Evolutionary conservation across 2,329 filamentous ascomycete genomes (phyloP), one percentile per base, ranked within the genome.

Genomic region (Fusarium nelsonii): DNA sequence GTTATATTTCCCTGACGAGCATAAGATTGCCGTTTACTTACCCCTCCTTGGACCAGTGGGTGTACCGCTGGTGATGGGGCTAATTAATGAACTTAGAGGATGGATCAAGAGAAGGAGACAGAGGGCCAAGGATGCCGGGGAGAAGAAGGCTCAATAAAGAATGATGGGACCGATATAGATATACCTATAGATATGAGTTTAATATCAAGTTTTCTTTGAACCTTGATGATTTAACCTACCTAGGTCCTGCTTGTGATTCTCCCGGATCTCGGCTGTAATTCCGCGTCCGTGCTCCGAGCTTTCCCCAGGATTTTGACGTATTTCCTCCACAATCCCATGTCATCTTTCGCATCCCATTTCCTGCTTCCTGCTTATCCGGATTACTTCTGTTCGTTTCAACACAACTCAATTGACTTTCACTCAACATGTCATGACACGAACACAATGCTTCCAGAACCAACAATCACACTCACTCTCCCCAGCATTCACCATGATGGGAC

Each of bases 1-100:
- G 81, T 90, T 98, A 3, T 99, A 98, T 79, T 99, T 99, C 79
- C 96, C 96, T 0, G 96, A 99, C 76, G 96, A 99, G 81, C 96
- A 99, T 79, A 99, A 98, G 80, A 88, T 99, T 26, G 96, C 96
- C 1, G 96, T 99, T 1, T 99, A 99, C 78, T 81, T 99, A 73
- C 96, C 96, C 2, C 82, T 99, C 12, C 81, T 99, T 40, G 96
- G 96, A 1, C 96, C 96, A 0, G 90, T 98, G 40, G 94, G 92
- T 6, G 95, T 98, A 14, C 96, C 96, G 37, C 81, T 99, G 50
- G 78, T 97, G 8, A 92, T 97, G 87, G 91, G 92, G 6, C 82
- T 93, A 30, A 71, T 97, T 44, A 97, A 94, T 74, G 94, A 98
- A 82, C 48, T 96, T 18, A 93, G 89, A 80, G 87, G 84, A 45